These are phyloP conservation scores for Pseudogymnoascus sp. DNA, from an alignment of 2,329 filamentous ascomycete genomes.

Conservation along the genomic window DNA sequence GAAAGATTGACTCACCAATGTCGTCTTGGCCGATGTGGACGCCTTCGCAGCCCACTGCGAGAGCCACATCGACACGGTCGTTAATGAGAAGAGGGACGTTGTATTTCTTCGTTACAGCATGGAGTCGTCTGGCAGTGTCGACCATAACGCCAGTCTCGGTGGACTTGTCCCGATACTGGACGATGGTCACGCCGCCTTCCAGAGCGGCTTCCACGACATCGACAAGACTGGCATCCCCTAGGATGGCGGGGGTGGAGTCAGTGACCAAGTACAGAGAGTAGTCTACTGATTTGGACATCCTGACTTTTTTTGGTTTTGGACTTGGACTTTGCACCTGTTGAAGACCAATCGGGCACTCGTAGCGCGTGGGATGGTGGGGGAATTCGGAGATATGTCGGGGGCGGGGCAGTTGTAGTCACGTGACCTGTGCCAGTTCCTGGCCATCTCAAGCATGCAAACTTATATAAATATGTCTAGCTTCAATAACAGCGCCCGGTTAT, in stretches of 20 bases:
- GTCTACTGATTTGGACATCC: constrained; percentile 44
- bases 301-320: constrained; percentile 15
- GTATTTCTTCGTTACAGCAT: constrained; percentile 58
- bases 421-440: neutral
- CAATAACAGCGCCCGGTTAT: neutral
- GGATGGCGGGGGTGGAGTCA: constrained; percentile 79
- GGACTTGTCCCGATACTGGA: constrained; percentile 87
- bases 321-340: neutral
- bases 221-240: constrained; percentile 62
- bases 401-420: neutral
- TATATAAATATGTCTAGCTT: neutral
- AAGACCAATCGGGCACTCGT: neutral
- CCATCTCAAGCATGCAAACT: too few relatives aligned
- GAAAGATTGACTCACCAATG: constrained; percentile 48
- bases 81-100: constrained; percentile 82
- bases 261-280: constrained; percentile 88
- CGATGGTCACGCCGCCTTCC: constrained; percentile 70
- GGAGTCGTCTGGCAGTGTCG: constrained; percentile 60
- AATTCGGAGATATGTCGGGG: neutral
- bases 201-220: constrained; percentile 68
- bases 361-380: neutral
- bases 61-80: constrained; percentile 81
- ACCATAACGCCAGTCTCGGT: constrained; percentile 66
- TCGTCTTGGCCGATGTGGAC: constrained; percentile 96
- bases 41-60: constrained; percentile 79